A percentile compares a stretch with the other conserved stretches of the same genome.
phyloP scores from a whole-genome alignment of 2,329 filamentous ascomycete genomes.

The Byssochlamys sp. region DNA sequence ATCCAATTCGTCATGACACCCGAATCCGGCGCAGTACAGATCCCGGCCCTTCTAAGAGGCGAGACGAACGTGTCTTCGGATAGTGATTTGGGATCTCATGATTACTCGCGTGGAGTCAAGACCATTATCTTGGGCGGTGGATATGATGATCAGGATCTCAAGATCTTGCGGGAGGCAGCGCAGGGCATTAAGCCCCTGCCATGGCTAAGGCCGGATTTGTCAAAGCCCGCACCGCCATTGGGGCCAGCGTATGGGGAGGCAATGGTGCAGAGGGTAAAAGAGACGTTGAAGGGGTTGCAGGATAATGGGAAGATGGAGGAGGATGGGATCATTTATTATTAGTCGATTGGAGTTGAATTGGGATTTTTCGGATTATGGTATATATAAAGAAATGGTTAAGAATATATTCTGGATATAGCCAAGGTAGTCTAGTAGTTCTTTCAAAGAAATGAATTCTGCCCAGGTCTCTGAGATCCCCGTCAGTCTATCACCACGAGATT shows the following conservation, averaged over 20 bases:
- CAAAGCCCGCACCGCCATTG: conserved; percentile 11
- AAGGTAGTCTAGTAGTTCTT: background rate
- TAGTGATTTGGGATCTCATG: conserved; percentile 11
- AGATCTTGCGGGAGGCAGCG: conserved; percentile 10
- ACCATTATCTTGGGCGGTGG: conserved; percentile 14
- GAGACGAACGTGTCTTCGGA: conserved; percentile 6
- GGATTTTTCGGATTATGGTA: background rate
- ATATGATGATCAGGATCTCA: conserved; percentile 10
- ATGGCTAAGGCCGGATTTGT: conserved; percentile 14
- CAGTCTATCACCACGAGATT: too few species aligned
- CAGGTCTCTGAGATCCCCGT: background rate
- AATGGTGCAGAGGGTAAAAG: background rate
- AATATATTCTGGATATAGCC: background rate
- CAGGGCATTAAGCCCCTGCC: conserved; percentile 10
- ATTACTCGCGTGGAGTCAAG: conserved; percentile 10
- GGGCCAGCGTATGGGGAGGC: conserved; percentile 16
- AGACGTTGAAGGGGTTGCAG: background rate
- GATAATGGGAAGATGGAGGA: background rate
- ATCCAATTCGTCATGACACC: conserved; percentile 15
- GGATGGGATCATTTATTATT: background rate
- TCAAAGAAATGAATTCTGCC: background rate
- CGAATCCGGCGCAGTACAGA: conserved; percentile 9
- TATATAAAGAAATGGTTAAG: background rate
- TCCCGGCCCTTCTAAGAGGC: conserved; percentile 12
- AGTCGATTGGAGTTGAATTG: background rate